Evolutionary conservation across 2,329 filamentous ascomycete genomes (phyloP).

Genomic region (Trichoderma gracile): DNA sequence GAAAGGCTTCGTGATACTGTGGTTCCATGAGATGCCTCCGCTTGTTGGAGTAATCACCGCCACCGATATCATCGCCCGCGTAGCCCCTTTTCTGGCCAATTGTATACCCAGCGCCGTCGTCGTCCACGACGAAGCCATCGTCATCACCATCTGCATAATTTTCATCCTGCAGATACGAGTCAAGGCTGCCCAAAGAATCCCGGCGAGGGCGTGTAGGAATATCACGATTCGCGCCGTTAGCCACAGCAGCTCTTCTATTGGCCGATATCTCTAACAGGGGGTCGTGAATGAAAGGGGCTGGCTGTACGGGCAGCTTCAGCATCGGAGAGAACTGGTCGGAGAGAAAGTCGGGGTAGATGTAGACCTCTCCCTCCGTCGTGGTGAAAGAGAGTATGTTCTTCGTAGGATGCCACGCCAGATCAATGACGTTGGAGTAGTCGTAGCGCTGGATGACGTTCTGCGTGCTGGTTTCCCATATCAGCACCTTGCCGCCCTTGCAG

Average conservation of each 20-base stretch:
- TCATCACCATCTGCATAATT: slow-evolving; percentile 49
- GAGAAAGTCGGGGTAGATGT: slow-evolving; percentile 76
- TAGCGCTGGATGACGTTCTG: slow-evolving; percentile 77
- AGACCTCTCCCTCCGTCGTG: slow-evolving; percentile 88
- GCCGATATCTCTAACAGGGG: slow-evolving; percentile 68
- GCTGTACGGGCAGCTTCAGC: slow-evolving; percentile 62
- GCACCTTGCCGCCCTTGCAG: slow-evolving; percentile 66
- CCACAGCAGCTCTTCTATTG: slow-evolving; percentile 57
- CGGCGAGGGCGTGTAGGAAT: slow-evolving; percentile 54
- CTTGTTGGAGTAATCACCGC: slow-evolving; percentile 49
- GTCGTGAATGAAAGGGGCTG: slow-evolving; percentile 84
- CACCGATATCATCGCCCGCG: slow-evolving; percentile 55
- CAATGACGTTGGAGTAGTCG: slow-evolving; percentile 80
- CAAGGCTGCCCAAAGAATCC: slow-evolving; percentile 73
- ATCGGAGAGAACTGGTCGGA: slow-evolving; percentile 58
- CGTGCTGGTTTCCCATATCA: slow-evolving; percentile 87
- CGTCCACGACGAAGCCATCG: slow-evolving; percentile 89
- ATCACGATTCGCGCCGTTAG: slow-evolving; percentile 56
- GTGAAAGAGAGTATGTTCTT: slow-evolving; percentile 90
- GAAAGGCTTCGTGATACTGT: slow-evolving; percentile 79
- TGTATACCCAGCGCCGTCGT: slow-evolving; percentile 90
- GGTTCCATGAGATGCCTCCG: slow-evolving; percentile 56
- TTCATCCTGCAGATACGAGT: slow-evolving; percentile 72
- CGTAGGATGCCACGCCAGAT: slow-evolving; percentile 86
- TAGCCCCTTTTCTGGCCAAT: slow-evolving; percentile 54